Evolutionary conservation across 2,329 filamentous ascomycete genomes (phyloP), one percentile per base, ranked within the genome.

Genomic region (Xylariaceae sp.): DNA sequence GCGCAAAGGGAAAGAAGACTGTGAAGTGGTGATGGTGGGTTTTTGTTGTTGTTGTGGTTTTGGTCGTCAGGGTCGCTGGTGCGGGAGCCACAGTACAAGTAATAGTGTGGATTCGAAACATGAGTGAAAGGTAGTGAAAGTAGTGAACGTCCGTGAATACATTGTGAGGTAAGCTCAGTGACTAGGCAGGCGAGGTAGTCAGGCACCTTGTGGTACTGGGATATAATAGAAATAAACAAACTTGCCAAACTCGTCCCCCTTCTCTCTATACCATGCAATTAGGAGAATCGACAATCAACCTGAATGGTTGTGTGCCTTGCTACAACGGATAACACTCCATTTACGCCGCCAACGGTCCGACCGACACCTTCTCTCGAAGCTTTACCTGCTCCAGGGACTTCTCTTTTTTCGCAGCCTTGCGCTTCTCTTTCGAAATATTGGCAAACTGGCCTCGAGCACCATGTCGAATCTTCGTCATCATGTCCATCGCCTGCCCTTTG

Each of bases 401-500:
- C 23, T 59, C 67, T 44, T 75, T 70, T 61, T 69, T 78, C 53
- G 77, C 73, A 42, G 71, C 75, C 55, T 80, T 80, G 49, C 78
- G 81, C 70, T 81, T 85, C 56, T 80, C 76, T 77, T 68, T 81
- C 78, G 59, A 83, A 74, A 30, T 30, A 39, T 69, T 78, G 30
- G 78, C 76, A 70, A 82, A 91, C 76, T 76, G 84, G 63, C 75
- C 89, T 73, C 78, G 83, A 0, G 89, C 90, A 0, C 93, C 93
- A 71, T 94, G 89, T 72, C 88, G 93, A 62, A 96, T 71, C 74
- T 96, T 95, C 6, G 90, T 95, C 64, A 97, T 96, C 88, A 96
- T 92, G 71, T 97, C 92, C 3, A 82, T 82, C 3, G 92, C 92
- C 70, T 85, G 85, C 6, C 93, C 93, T 70, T 92, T 94, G 11